phyloP scores from a whole-genome alignment of 257 asterid genomes.

The Knoxia roxburghii region DNA sequence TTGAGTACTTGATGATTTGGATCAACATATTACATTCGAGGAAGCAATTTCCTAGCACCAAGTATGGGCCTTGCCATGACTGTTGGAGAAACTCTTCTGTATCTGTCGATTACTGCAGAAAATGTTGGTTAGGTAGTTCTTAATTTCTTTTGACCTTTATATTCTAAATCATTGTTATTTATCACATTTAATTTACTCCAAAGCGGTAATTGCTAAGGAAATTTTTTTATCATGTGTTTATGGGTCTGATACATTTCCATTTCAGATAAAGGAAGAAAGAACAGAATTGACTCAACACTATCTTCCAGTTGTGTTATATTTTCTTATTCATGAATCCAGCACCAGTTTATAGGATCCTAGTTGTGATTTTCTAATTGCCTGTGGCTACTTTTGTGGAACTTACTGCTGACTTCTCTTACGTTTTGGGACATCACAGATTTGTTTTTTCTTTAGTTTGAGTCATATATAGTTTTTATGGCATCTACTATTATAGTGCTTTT shows the following conservation, averaged over 20 bases:
- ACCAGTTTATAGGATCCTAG: neutral
- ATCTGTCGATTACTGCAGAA: slow-evolving; percentile 51
- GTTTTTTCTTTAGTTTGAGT: neutral
- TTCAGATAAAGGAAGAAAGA: neutral
- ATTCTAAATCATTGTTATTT: neutral
- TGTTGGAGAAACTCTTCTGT: slow-evolving; percentile 74
- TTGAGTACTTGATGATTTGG: slow-evolving; percentile 88
- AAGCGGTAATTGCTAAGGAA: neutral
- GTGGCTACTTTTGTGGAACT: neutral
- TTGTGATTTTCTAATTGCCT: neutral
- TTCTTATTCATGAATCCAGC: neutral
- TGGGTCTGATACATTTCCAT: slow-evolving; percentile 1
- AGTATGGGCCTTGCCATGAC: slow-evolving; percentile 58
- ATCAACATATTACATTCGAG: slow-evolving; percentile 41
- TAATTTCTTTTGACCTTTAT: neutral
- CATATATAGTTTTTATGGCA: neutral
- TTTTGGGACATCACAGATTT: too few relatives aligned
- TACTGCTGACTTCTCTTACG: too few relatives aligned
- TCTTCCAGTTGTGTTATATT: too few relatives aligned
- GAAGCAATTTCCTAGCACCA: slow-evolving; percentile 24
- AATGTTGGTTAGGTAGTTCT: slow-evolving; percentile 84
- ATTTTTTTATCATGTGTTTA: neutral
- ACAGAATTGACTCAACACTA: neutral
- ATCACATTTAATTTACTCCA: neutral
- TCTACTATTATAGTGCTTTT: neutral